Percentiles rank a stretch among this genome's conserved stretches.
phyloP scores from a whole-genome alignment of 805 yeast species.

The Lipomyces orientalis region DNA sequence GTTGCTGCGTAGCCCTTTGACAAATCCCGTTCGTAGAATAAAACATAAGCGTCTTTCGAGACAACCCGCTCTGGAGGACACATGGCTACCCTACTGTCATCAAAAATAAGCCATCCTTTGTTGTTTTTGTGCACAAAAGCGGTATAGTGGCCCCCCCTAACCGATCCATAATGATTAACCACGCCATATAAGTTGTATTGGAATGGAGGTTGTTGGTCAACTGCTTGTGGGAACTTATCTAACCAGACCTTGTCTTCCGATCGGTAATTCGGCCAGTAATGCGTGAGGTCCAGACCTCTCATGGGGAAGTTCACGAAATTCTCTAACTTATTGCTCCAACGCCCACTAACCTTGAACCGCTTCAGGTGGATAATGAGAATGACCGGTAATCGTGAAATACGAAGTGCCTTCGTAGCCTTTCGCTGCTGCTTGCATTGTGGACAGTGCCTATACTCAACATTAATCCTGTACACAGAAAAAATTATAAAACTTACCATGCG shows the following conservation, averaged over 20 bases:
- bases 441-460: constrained; percentile 50
- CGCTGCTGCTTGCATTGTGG: constrained; percentile 71
- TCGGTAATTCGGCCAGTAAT: constrained; percentile 69
- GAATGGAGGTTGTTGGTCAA: constrained; percentile 84
- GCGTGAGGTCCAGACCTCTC: constrained; percentile 63
- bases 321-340: constrained; percentile 59
- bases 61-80: constrained; percentile 54
- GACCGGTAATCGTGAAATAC: constrained; percentile 78
- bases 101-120: constrained; percentile 80
- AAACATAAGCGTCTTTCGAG: constrained; percentile 78
- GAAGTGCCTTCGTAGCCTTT: constrained; percentile 68
- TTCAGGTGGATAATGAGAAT: constrained; percentile 83
- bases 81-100: constrained; percentile 69
- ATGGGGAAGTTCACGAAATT: constrained; percentile 72
- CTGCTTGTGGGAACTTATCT: constrained; percentile 55
- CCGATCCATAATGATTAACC: constrained; percentile 80
- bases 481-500: constrained; percentile 60
- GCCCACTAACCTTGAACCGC: constrained; percentile 61
- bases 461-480: neutral
- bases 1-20: neutral
- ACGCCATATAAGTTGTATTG: constrained; percentile 78
- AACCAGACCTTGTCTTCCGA: constrained; percentile 52
- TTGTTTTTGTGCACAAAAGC: constrained; percentile 71
- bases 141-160: constrained; percentile 89
- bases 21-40: constrained; percentile 58